phyloP scores from a whole-genome alignment of 1,284 basidiomycete species.

The Marasmius fiardii region DNA sequence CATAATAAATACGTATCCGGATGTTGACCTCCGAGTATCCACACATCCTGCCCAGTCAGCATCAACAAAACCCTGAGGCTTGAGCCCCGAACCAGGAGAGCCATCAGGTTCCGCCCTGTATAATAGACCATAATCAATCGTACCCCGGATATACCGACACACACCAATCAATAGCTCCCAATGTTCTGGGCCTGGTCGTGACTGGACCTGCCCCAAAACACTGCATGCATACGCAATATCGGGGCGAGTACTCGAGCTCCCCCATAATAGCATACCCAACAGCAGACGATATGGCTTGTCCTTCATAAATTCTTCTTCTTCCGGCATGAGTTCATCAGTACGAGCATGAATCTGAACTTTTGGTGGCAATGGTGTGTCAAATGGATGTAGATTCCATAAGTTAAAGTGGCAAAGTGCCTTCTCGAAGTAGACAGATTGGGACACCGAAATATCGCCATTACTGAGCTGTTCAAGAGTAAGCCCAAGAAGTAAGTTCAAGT shows the following conservation, averaged over 20 bases:
- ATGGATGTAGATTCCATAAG: neutral
- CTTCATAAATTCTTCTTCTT: conserved; percentile 10
- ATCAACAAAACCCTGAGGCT: conserved; percentile 8
- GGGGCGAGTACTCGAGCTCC: conserved; percentile 5
- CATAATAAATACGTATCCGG: conserved; percentile 13
- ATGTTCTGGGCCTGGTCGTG: neutral
- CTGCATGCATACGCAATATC: conserved; percentile 12
- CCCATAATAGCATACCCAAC: conserved; percentile 11
- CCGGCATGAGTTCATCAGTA: neutral
- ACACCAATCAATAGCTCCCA: neutral
- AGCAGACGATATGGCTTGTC: no score
- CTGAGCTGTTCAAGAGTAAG: conserved; percentile 8
- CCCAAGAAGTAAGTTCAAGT: conserved; percentile 4
- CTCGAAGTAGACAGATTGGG: conserved; percentile 10
- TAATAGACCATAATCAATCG: neutral
- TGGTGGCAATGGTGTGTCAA: neutral
- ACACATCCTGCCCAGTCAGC: conserved; percentile 10
- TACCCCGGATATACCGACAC: neutral
- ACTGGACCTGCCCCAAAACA: conserved; percentile 12
- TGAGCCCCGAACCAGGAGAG: neutral
- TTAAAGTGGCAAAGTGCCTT: neutral
- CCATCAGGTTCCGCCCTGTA: neutral
- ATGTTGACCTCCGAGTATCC: conserved; percentile 5
- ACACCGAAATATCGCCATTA: conserved; percentile 5
- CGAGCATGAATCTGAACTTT: neutral